phyloP scores from a whole-genome alignment of 768 basidiomycete genomes.

The Pleurotus giganteus region DNA sequence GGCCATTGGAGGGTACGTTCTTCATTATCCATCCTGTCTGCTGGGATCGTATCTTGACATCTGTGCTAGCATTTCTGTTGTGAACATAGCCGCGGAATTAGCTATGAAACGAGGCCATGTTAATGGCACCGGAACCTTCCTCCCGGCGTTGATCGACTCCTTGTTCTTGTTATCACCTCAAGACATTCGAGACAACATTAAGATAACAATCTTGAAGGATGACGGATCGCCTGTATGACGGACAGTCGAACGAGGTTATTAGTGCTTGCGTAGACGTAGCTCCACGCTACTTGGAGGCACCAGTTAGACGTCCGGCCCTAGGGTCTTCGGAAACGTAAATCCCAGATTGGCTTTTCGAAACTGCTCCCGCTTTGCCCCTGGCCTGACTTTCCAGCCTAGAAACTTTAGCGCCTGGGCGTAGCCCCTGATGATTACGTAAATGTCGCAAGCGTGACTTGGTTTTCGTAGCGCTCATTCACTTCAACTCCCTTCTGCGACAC shows the following conservation, averaged over 20 bases:
- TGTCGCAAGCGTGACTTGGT: constrained; percentile 3
- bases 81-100: constrained; percentile 63
- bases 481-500: not conserved
- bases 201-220: not conserved
- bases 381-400: no score
- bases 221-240: not conserved
- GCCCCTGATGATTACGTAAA: not conserved
- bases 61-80: constrained; percentile 45
- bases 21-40: not conserved
- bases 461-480: constrained; percentile 7
- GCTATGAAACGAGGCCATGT: constrained; percentile 49
- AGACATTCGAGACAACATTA: constrained; percentile 20
- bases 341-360: no score
- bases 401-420: no score
- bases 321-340: no score
- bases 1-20: constrained; percentile 70
- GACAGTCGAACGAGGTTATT: no score
- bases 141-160: constrained; percentile 62
- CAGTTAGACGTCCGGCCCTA: no score
- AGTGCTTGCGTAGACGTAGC: no score
- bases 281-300: no score
- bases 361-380: no score
- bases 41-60: constrained; percentile 8
- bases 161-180: constrained; percentile 38
- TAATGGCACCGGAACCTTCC: constrained; percentile 63